phyloP scores from a whole-genome alignment of 148 eudicot species.

The Agrostemma githago region DNA sequence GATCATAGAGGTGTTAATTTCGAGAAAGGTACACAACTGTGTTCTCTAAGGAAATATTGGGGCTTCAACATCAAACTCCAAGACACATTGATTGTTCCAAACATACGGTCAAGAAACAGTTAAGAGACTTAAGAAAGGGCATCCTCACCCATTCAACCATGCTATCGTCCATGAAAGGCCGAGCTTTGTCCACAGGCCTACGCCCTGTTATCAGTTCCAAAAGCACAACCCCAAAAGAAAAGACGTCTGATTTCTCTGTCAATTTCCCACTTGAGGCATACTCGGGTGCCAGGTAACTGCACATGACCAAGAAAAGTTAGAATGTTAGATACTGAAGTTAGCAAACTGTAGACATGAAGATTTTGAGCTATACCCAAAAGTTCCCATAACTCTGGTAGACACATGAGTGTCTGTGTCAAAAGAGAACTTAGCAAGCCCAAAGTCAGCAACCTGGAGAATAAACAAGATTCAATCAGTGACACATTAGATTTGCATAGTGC shows the following conservation, averaged over 20 bases:
- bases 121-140: background rate
- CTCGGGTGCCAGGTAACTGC: conserved; percentile 79
- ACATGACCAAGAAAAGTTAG: conserved; percentile 21
- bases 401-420: conserved; percentile 72
- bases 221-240: conserved; percentile 74
- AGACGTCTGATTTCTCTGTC: conserved; percentile 64
- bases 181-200: conserved; percentile 63
- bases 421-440: conserved; percentile 72
- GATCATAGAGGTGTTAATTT: background rate
- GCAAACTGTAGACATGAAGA: background rate
- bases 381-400: conserved; percentile 87
- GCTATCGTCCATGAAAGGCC: conserved; percentile 50
- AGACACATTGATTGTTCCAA: background rate
- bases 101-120: background rate
- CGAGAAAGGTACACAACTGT: background rate
- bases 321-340: conserved; percentile 12
- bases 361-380: conserved; percentile 56
- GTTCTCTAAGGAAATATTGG: background rate
- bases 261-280: conserved; percentile 75
- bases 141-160: conserved; percentile 71
- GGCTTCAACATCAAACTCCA: background rate
- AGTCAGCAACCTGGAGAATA: conserved; percentile 63
- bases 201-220: conserved; percentile 72
- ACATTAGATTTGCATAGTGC: background rate
- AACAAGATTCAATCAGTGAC: background rate